These are phyloP conservation scores for Lathyrus tuberosus DNA, from an alignment of 306 rosid species.

Conservation along the genomic window DNA sequence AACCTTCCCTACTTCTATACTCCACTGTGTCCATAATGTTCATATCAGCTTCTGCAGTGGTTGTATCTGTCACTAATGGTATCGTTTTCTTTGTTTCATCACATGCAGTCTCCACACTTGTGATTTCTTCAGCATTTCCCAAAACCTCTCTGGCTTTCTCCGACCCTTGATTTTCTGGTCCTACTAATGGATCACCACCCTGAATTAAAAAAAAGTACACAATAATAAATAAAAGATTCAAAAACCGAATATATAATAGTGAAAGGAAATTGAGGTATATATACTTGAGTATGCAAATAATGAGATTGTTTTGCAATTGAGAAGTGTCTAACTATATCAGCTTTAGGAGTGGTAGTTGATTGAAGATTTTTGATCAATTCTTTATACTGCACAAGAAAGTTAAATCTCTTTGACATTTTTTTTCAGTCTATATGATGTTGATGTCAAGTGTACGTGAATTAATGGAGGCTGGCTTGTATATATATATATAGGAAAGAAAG, in stretches of 20 bases:
- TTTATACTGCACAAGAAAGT: slow-evolving; percentile 23
- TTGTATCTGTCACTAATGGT: slow-evolving; percentile 42
- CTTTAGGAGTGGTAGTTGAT: slow-evolving; percentile 22
- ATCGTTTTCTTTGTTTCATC: slow-evolving; percentile 48
- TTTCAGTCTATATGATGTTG: neutral
- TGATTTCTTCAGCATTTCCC: slow-evolving; percentile 37
- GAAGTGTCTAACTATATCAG: slow-evolving; percentile 30
- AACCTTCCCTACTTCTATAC: slow-evolving; percentile 57
- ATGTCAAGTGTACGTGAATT: neutral
- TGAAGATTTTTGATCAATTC: slow-evolving; percentile 32
- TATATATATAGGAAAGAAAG: neutral
- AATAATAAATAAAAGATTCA: too few species aligned
- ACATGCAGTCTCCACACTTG: slow-evolving; percentile 52
- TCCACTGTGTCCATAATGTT: slow-evolving; percentile 66
- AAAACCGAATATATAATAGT: neutral
- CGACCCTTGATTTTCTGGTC: slow-evolving; percentile 41
- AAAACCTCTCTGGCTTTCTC: slow-evolving; percentile 38
- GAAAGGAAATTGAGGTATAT: neutral
- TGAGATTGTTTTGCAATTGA: slow-evolving; percentile 32
- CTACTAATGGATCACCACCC: slow-evolving; percentile 36
- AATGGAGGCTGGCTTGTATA: neutral
- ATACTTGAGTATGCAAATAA: slow-evolving; percentile 39
- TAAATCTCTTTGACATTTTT: slow-evolving; percentile 50
- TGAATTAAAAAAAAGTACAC: neutral
- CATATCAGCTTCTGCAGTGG: slow-evolving; percentile 61